These are phyloP conservation scores for Trametopsis cervina DNA, from an alignment of 768 basidiomycete genomes.

Conservation along the genomic window DNA sequence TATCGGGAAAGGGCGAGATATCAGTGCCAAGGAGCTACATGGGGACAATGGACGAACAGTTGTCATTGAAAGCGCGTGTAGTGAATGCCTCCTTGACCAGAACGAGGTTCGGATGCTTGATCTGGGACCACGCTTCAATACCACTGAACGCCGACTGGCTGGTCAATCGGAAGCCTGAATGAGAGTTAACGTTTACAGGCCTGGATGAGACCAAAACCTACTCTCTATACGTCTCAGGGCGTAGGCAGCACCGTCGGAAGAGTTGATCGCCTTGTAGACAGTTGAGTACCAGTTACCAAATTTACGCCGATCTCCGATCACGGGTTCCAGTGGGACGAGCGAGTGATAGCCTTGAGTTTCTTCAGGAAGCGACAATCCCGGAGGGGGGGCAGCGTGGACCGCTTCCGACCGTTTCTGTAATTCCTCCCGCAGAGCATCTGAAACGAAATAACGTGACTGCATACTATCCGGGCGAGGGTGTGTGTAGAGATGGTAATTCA, in stretches of 20 bases:
- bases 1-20: slow-evolving; percentile 22
- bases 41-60: slow-evolving; percentile 50
- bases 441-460: slow-evolving; percentile 68
- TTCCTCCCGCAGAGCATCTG: slow-evolving; percentile 65
- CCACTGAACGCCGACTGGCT: slow-evolving; percentile 75
- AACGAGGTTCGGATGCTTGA: slow-evolving; percentile 84
- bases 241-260: slow-evolving; percentile 72
- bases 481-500: slow-evolving; percentile 92
- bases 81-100: slow-evolving; percentile 90
- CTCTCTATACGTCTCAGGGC: slow-evolving; percentile 83
- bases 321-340: slow-evolving; percentile 69
- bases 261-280: slow-evolving; percentile 76
- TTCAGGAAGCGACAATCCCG: slow-evolving; percentile 63
- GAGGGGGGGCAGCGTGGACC: slow-evolving; percentile 27
- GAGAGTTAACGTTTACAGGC: slow-evolving; percentile 5
- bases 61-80: slow-evolving; percentile 85
- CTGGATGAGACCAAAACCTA: slow-evolving; percentile 28
- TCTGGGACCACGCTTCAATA: slow-evolving; percentile 80
- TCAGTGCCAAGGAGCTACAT: not conserved
- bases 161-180: slow-evolving; percentile 72
- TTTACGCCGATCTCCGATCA: slow-evolving; percentile 55
- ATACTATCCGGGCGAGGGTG: slow-evolving; percentile 53
- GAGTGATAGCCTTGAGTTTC: slow-evolving; percentile 90
- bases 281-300: slow-evolving; percentile 79
- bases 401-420: slow-evolving; percentile 45